A percentile compares a stretch with the other conserved stretches of the same genome.
Evolutionary conservation across 257 asterid genomes (phyloP).

Genomic region (Petunia secreta): DNA sequence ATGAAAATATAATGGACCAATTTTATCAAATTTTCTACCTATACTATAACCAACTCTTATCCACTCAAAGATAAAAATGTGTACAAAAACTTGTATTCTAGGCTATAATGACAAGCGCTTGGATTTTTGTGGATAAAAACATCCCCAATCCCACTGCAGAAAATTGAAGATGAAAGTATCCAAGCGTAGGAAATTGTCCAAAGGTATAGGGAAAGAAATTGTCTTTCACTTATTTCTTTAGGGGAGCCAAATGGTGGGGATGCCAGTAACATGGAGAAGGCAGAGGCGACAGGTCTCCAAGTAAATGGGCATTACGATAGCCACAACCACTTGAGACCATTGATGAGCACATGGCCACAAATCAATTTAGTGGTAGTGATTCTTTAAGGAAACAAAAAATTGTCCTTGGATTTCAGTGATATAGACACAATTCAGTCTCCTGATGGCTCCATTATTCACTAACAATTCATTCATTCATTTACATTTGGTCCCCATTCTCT

Average conservation of each 20-base stretch:
- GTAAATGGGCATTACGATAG: conserved; percentile 24
- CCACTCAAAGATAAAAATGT: conserved; percentile 3
- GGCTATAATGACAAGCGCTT: background rate
- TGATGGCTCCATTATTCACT: background rate
- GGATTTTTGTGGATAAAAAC: background rate
- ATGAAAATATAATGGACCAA: background rate
- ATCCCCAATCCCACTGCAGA: background rate
- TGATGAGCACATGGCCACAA: conserved; percentile 37
- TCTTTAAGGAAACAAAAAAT: background rate
- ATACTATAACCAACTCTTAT: background rate
- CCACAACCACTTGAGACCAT: conserved; percentile 31
- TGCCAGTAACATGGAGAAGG: background rate
- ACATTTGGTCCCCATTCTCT: background rate
- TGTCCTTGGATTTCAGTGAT: background rate
- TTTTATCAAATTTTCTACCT: background rate
- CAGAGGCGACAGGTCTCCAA: conserved; percentile 14
- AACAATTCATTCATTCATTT: background rate
- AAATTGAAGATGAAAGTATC: background rate
- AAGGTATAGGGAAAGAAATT: background rate
- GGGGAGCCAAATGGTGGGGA: too few relatives aligned
- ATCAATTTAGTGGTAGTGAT: background rate
- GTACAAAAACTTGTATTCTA: background rate
- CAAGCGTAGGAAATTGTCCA: background rate
- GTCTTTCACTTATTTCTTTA: too few relatives aligned
- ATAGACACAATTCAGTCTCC: background rate